These are phyloP conservation scores for Albugo candida DNA, from an alignment of 352 stramenopile species.

Conservation along the genomic window DNA sequence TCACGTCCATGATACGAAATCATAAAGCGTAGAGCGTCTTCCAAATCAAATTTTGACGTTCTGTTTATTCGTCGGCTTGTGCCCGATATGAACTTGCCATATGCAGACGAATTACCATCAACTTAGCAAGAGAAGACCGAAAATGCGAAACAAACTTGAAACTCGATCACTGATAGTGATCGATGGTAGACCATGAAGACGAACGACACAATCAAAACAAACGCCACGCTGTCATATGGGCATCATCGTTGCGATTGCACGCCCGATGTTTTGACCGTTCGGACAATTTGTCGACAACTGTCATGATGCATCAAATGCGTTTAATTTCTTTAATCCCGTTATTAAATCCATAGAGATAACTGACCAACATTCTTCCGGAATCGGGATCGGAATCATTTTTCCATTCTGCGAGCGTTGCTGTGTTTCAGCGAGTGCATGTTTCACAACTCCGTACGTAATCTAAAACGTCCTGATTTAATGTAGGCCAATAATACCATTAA, in stretches of 20 bases:
- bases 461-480: slow-evolving; percentile 2
- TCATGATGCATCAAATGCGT: slow-evolving; percentile 9
- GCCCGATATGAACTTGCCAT: slow-evolving; percentile 3
- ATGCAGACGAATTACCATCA: slow-evolving; percentile 2
- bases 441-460: slow-evolving; percentile 12
- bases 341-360: slow-evolving; percentile 15
- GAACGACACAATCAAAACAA: not conserved
- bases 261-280: not conserved
- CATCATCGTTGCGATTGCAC: not conserved
- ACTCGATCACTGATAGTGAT: slow-evolving; percentile 4
- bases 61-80: slow-evolving; percentile 9
- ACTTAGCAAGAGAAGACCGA: slow-evolving; percentile 1
- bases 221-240: not conserved
- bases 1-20: slow-evolving; percentile 7
- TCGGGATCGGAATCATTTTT: slow-evolving; percentile 10
- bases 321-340: slow-evolving; percentile 8
- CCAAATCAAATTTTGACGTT: slow-evolving; percentile 7
- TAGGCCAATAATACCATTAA: slow-evolving; percentile 7
- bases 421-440: slow-evolving; percentile 12
- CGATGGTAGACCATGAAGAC: not conserved
- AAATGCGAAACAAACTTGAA: slow-evolving; percentile 6
- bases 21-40: slow-evolving; percentile 8
- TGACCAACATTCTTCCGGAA: slow-evolving; percentile 9
- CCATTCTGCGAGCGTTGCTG: slow-evolving; percentile 9
- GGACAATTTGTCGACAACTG: not conserved